phyloP scores from a whole-genome alignment of 2,329 filamentous ascomycete species.

The Dactylellina haptotyla region DNA sequence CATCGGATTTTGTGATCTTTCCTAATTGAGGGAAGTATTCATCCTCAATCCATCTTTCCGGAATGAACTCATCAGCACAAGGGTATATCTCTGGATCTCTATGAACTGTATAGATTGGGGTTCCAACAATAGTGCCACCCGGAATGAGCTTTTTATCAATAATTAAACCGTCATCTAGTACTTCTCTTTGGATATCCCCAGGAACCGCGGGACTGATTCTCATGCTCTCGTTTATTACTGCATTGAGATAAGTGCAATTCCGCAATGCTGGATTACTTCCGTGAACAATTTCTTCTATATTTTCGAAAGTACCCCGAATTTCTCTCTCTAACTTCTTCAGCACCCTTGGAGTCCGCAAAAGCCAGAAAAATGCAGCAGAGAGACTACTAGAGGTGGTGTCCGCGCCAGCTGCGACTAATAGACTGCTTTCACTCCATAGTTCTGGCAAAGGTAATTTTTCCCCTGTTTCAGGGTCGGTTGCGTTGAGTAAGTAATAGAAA shows the following conservation, averaged over 20 bases:
- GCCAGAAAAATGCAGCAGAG: slow-evolving; percentile 71
- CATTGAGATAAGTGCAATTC: slow-evolving; percentile 61
- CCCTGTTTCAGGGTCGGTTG: slow-evolving; percentile 76
- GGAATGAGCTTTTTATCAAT: slow-evolving; percentile 12
- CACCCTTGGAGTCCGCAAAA: slow-evolving; percentile 66
- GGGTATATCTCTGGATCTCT: slow-evolving; percentile 2
- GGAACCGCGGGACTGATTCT: background rate
- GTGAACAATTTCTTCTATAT: slow-evolving; percentile 67
- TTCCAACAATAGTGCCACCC: slow-evolving; percentile 1
- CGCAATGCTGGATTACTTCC: slow-evolving; percentile 63
- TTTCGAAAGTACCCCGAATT: slow-evolving; percentile 66
- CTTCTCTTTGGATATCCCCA: background rate
- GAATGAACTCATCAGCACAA: slow-evolving; percentile 61
- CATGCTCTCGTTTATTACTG: slow-evolving; percentile 6
- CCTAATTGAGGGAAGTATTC: slow-evolving; percentile 60
- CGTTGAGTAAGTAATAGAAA: slow-evolving; percentile 65
- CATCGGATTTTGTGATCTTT: slow-evolving; percentile 61
- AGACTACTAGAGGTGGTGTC: slow-evolving; percentile 76
- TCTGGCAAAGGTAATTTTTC: slow-evolving; percentile 73
- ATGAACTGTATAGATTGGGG: slow-evolving; percentile 12
- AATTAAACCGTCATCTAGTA: background rate
- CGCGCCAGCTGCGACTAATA: slow-evolving; percentile 65
- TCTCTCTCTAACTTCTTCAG: slow-evolving; percentile 66
- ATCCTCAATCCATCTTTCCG: slow-evolving; percentile 70
- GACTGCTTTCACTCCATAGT: slow-evolving; percentile 76